Evolutionary conservation across 352 stramenopile genomes (phyloP).

Genomic region (Phytophthora palmivora): DNA sequence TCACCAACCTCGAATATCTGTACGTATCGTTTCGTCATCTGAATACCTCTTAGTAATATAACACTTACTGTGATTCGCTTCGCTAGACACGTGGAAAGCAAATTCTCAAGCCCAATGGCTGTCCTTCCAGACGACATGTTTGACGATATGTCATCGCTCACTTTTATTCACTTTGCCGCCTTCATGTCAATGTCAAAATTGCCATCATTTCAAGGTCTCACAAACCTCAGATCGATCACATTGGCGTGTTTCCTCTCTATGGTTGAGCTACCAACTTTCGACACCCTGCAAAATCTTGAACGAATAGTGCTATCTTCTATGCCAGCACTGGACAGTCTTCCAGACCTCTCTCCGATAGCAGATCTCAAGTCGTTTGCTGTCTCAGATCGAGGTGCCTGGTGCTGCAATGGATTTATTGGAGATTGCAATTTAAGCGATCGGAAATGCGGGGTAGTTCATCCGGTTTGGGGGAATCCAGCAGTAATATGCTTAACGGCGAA

Average conservation of each 20-base stretch:
- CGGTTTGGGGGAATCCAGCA: slow-evolving; percentile 23
- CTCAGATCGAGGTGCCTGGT: slow-evolving; percentile 21
- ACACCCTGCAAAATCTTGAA: slow-evolving; percentile 25
- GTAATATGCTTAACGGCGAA: slow-evolving; percentile 12
- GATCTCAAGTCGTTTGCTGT: slow-evolving; percentile 23
- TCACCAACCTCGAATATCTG: slow-evolving; percentile 42
- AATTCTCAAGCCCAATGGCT: slow-evolving; percentile 2
- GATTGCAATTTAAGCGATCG: slow-evolving; percentile 16
- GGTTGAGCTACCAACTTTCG: slow-evolving; percentile 21
- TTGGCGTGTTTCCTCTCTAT: slow-evolving; percentile 25
- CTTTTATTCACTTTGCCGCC: slow-evolving; percentile 40
- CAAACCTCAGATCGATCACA: slow-evolving; percentile 41
- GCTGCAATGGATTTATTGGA: slow-evolving; percentile 45
- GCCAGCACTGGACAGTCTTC: slow-evolving; percentile 11
- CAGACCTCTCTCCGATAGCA: slow-evolving; percentile 19
- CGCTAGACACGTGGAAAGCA: slow-evolving; percentile 5
- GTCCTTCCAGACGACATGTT: slow-evolving; percentile 42
- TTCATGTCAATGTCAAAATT: slow-evolving; percentile 31
- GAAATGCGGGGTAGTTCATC: slow-evolving; percentile 16
- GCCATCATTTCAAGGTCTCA: slow-evolving; percentile 34
- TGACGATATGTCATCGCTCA: slow-evolving; percentile 40
- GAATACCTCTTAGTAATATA: neutral
- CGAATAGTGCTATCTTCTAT: slow-evolving; percentile 22
- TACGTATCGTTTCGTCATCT: neutral
- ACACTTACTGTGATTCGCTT: neutral